Conservation (phyloP, 108 stramenopile genomes). For the Cyclostephanos tholiformis region DNA sequence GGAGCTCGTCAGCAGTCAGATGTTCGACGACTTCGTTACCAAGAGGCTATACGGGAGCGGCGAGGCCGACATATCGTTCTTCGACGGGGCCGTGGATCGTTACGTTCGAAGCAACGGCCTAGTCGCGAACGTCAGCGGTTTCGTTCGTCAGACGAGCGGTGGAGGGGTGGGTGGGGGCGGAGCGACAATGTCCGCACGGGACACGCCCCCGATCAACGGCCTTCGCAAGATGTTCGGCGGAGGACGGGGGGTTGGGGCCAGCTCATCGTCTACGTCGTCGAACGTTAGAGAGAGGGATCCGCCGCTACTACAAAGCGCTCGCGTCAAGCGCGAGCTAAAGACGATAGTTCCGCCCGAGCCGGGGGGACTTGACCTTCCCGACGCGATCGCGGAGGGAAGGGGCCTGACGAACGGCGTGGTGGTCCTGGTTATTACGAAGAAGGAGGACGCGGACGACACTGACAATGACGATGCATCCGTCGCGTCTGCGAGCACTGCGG, state of each 20-base stretch:
- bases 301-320: conserved; percentile 78
- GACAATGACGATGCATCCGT: conserved; percentile 53
- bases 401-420: conserved; percentile 35
- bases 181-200: neutral
- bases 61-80: conserved; percentile 82
- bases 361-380: conserved; percentile 60
- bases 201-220: conserved; percentile 4
- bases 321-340: conserved; percentile 73
- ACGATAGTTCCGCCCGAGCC: conserved; percentile 90
- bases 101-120: conserved; percentile 75
- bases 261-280: neutral
- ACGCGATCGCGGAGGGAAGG: neutral
- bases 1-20: conserved; percentile 76
- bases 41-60: conserved; percentile 85
- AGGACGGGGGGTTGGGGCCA: neutral
- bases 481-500: conserved; percentile 47
- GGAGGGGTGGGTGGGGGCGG: conserved; percentile 4
- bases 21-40: conserved; percentile 87
- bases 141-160: conserved; percentile 42
- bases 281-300: conserved; percentile 38
- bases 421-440: conserved; percentile 21
- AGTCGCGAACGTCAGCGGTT: conserved; percentile 52
- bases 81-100: conserved; percentile 77
- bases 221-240: conserved; percentile 38
- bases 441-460: conserved; percentile 13